phyloP scores from a whole-genome alignment of 352 stramenopile species.

The Hyaloperonospora brassicae region DNA sequence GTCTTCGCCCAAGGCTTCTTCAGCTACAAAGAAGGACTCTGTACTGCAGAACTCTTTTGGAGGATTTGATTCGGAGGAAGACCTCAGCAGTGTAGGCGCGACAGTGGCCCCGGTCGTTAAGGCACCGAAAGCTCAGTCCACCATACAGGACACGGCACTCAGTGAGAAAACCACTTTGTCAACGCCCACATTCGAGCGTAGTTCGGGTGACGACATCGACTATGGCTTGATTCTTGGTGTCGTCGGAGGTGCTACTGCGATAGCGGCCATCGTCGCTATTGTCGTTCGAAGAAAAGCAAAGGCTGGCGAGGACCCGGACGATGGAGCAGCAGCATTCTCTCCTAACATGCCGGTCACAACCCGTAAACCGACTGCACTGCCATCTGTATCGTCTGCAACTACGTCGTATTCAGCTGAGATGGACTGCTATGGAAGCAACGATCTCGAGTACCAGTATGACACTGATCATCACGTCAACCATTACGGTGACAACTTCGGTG shows the following conservation, averaged over 20 bases:
- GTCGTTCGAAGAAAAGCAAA: conserved; percentile 50
- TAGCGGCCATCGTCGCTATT: conserved; percentile 46
- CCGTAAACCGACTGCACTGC: conserved; percentile 15
- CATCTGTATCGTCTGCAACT: conserved; percentile 13
- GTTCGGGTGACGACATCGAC: conserved; percentile 25
- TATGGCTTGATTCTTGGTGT: conserved; percentile 48
- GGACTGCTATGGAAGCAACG: conserved; percentile 16
- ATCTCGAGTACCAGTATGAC: conserved; percentile 10
- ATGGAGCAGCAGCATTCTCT: conserved; percentile 35
- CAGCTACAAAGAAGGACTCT: no score
- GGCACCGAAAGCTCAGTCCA: conserved; percentile 19
- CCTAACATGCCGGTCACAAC: conserved; percentile 14
- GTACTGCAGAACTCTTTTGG: conserved; percentile 7
- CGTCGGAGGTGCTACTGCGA: conserved; percentile 29
- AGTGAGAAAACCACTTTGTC: conserved; percentile 22
- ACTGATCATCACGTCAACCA: conserved; percentile 2
- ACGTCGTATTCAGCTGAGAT: conserved; percentile 26
- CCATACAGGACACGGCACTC: conserved; percentile 18
- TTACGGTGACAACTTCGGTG: conserved; percentile 14
- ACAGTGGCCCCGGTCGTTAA: conserved; percentile 18
- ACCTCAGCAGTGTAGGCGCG: conserved; percentile 13
- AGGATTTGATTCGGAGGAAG: conserved; percentile 15
- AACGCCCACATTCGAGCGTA: conserved; percentile 26
- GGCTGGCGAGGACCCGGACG: conserved; percentile 58
- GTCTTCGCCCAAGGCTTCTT: conserved; percentile 5